These are phyloP conservation scores for Musa itinerans DNA, from an alignment of 176 grass and related monocot species.

Conservation along the genomic window DNA sequence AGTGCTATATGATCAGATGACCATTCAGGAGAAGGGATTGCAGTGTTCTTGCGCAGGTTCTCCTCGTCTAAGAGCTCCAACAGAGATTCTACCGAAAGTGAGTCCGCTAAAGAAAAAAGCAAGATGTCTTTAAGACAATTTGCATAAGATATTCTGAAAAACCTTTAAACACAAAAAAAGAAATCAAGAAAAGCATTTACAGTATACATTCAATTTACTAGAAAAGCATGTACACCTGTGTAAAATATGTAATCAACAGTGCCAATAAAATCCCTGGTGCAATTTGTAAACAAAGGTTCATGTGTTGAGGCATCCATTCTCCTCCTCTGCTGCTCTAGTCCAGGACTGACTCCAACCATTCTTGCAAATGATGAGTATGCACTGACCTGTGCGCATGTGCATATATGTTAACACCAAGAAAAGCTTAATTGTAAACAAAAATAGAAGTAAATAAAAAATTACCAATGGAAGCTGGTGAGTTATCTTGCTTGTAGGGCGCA, in stretches of 20 bases:
- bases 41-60: constrained; percentile 91
- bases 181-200: no score
- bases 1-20: constrained; percentile 98
- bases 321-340: constrained; percentile 87
- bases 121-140: neutral
- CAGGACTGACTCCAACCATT: constrained; percentile 49
- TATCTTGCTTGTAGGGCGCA: constrained; percentile 79
- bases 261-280: constrained; percentile 91
- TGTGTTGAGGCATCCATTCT: constrained; percentile 85
- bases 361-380: constrained; percentile 98
- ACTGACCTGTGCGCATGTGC: constrained; percentile 52
- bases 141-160: neutral
- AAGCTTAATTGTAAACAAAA: neutral
- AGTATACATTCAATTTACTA: no score
- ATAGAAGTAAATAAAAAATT: neutral
- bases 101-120: constrained; percentile 68
- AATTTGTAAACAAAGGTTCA: constrained; percentile 98
- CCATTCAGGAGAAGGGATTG: constrained; percentile 96
- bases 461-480: constrained; percentile 98
- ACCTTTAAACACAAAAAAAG: neutral
- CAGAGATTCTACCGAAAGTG: constrained; percentile 86
- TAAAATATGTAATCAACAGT: constrained; percentile 99
- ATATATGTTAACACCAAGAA: neutral
- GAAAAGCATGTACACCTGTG: constrained; percentile 45
- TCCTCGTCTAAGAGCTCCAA: constrained; percentile 96